These are phyloP conservation scores for Picochlorum sp. DNA, from an alignment of 139 green algal species.

Conservation along the genomic window DNA sequence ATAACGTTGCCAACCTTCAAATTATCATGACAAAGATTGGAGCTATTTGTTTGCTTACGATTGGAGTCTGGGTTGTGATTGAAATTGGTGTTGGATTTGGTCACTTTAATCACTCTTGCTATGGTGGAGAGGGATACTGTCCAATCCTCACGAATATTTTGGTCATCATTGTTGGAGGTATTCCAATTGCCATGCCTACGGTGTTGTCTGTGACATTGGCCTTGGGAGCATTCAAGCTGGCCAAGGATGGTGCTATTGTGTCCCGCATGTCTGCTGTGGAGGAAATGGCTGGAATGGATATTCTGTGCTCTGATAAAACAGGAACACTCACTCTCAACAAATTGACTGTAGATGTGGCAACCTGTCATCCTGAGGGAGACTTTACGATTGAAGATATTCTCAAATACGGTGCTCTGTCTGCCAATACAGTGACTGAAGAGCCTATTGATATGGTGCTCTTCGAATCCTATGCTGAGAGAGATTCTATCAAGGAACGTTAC, in stretches of 20 bases:
- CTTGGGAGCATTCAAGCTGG: slow-evolving; percentile 71
- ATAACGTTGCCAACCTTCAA: slow-evolving; percentile 79
- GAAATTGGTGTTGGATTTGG: slow-evolving; percentile 68
- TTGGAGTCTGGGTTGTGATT: slow-evolving; percentile 65
- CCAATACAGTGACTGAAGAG: slow-evolving; percentile 66
- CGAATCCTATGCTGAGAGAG: slow-evolving; percentile 44
- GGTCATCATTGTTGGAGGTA: slow-evolving; percentile 82
- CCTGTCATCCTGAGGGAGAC: slow-evolving; percentile 20
- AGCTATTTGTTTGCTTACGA: slow-evolving; percentile 69
- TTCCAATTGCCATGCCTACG: slow-evolving; percentile 90
- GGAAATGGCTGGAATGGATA: slow-evolving; percentile 87
- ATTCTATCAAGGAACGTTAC: slow-evolving; percentile 33
- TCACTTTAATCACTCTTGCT: slow-evolving; percentile 55
- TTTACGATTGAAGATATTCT: slow-evolving; percentile 38
- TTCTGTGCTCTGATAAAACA: slow-evolving; percentile 91
- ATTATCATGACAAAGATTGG: slow-evolving; percentile 82
- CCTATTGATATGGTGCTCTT: slow-evolving; percentile 73
- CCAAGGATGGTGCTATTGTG: slow-evolving; percentile 84
- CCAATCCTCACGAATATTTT: slow-evolving; percentile 79
- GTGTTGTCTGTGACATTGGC: slow-evolving; percentile 83
- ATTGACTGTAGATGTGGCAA: slow-evolving; percentile 37
- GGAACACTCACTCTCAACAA: slow-evolving; percentile 83
- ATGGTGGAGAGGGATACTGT: slow-evolving; percentile 48
- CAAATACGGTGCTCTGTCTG: slow-evolving; percentile 52
- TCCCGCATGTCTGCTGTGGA: slow-evolving; percentile 77